Evolutionary conservation across 1,139 yeast species (phyloP).

Genomic region (Hansenula lynferdii): DNA sequence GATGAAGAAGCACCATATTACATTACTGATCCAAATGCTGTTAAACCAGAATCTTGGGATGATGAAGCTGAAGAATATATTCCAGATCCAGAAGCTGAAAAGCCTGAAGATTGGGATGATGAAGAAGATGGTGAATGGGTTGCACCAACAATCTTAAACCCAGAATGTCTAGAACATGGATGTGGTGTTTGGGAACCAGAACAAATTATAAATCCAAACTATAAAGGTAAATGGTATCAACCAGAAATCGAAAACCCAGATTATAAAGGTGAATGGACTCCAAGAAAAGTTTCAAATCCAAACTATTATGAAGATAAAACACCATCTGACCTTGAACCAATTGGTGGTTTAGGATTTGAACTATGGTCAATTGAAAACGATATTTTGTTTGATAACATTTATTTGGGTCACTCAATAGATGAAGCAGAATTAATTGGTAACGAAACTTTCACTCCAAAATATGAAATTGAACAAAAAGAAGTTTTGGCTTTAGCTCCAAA

Average conservation of each 20-base stretch:
- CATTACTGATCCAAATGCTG: constrained; percentile 62
- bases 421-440: constrained; percentile 88
- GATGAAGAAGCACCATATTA: constrained; percentile 58
- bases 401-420: constrained; percentile 71
- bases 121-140: constrained; percentile 84
- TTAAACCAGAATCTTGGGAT: constrained; percentile 76
- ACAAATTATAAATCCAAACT: constrained; percentile 58
- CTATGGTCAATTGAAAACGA: constrained; percentile 83
- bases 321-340: constrained; percentile 61
- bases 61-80: constrained; percentile 55
- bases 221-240: constrained; percentile 74
- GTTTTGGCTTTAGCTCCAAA: constrained; percentile 35
- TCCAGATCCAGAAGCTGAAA: constrained; percentile 57
- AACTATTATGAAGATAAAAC: constrained; percentile 51
- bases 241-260: constrained; percentile 68
- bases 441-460: constrained; percentile 62
- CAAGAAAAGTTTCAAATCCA: constrained; percentile 64
- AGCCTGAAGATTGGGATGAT: constrained; percentile 81
- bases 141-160: constrained; percentile 66
- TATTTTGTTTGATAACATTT: constrained; percentile 76
- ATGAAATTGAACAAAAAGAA: constrained; percentile 45
- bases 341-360: constrained; percentile 86
- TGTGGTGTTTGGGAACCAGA: constrained; percentile 79
- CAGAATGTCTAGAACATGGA: constrained; percentile 63
- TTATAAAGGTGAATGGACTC: constrained; percentile 78